A percentile compares a stretch with the other conserved stretches of the same genome.
Evolutionary conservation across 805 yeast species (phyloP).

Genomic region (Starmerella floricola): DNA sequence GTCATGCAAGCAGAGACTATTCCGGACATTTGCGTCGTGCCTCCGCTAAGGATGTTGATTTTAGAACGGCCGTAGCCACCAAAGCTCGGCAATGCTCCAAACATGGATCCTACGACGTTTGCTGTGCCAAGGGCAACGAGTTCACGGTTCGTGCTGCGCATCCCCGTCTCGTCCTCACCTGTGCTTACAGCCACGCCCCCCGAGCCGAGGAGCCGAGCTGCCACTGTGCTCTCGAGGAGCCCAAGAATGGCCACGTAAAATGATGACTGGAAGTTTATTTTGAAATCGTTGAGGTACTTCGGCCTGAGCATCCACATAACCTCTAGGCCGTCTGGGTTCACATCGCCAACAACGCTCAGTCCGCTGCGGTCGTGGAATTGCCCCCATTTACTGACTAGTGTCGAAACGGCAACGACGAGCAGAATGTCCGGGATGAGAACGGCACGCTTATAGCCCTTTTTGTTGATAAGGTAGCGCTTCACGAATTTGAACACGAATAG

Average conservation of each 20-base stretch:
- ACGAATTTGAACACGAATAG: constrained; percentile 35
- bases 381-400: constrained; percentile 38
- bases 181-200: constrained; percentile 19
- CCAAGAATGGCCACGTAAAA: constrained; percentile 76
- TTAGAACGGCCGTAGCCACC: constrained; percentile 95
- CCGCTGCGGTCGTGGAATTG: constrained; percentile 31
- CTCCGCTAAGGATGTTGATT: constrained; percentile 79
- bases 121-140: constrained; percentile 76
- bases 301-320: constrained; percentile 45
- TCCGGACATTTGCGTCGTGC: constrained; percentile 74
- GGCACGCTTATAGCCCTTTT: constrained; percentile 30
- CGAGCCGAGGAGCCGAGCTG: constrained; percentile 74
- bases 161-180: constrained; percentile 35
- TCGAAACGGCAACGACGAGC: constrained; percentile 51
- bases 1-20: constrained; percentile 69
- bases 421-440: constrained; percentile 78
- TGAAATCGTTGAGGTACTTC: constrained; percentile 37
- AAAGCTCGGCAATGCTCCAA: constrained; percentile 69
- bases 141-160: constrained; percentile 66
- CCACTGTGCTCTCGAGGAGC: constrained; percentile 86
- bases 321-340: constrained; percentile 41
- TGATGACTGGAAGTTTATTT: constrained; percentile 51
- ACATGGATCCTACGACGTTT: constrained; percentile 47
- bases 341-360: constrained; percentile 58
- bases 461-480: constrained; percentile 30